Evolutionary conservation across 768 basidiomycete species (phyloP).

Genomic region (Mrakia frigida): DNA sequence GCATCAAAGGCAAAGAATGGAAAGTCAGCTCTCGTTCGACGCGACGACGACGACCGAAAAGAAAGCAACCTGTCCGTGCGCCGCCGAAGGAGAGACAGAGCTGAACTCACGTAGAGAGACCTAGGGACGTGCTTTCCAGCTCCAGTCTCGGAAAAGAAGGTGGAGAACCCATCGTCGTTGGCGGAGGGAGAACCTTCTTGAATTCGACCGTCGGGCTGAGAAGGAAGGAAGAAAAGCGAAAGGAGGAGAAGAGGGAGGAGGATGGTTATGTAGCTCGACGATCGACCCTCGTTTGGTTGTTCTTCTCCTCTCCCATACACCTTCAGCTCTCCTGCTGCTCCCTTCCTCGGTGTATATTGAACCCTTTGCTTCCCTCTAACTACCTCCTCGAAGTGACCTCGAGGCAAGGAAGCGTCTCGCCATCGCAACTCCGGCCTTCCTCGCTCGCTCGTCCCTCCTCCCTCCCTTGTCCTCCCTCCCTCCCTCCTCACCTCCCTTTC

Average conservation of each 20-base stretch:
- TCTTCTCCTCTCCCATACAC: no score
- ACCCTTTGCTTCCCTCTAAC: no score
- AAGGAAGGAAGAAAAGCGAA: neutral
- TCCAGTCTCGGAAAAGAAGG: slow-evolving; percentile 98
- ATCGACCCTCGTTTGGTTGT: no score
- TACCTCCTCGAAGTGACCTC: no score
- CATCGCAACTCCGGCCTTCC: no score
- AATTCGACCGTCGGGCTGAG: slow-evolving; percentile 89
- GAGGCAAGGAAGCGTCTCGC: neutral
- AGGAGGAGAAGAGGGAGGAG: neutral
- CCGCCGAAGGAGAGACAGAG: no score
- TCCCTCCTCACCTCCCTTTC: no score
- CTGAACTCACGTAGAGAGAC: slow-evolving; percentile 71
- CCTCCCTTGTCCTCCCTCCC: neutral
- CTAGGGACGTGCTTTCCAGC: slow-evolving; percentile 96
- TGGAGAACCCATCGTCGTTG: slow-evolving; percentile 89
- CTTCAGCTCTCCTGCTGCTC: no score
- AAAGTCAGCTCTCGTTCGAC: neutral
- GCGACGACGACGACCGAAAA: neutral
- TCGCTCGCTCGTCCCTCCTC: neutral
- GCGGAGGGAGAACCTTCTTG: slow-evolving; percentile 67
- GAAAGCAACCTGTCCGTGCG: neutral
- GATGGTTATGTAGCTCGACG: neutral
- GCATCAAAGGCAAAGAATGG: neutral
- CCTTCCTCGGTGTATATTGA: no score